Percentiles rank a stretch among this genome's conserved stretches.
These are phyloP conservation scores for Coprinellus micaceus DNA, from an alignment of 768 basidiomycete species.

Conservation along the genomic window DNA sequence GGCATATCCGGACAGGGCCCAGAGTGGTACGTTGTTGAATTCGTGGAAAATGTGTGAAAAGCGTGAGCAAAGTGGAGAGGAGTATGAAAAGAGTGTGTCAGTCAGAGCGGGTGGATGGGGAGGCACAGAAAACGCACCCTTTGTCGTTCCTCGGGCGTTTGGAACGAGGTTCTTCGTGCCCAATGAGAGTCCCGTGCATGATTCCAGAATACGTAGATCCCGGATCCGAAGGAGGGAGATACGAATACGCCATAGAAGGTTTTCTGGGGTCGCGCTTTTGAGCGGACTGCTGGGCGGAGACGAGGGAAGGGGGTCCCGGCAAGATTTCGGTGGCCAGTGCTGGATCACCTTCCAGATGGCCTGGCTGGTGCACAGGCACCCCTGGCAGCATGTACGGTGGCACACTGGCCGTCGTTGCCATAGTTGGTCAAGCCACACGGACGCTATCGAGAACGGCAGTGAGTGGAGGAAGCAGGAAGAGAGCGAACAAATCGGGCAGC, in stretches of 20 bases:
- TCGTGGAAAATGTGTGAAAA: background rate
- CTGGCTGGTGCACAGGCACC: slow-evolving; percentile 69
- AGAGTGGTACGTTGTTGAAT: slow-evolving; percentile 13
- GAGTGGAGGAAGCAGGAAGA: slow-evolving; percentile 28
- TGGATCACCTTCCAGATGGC: slow-evolving; percentile 79
- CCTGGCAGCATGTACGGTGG: slow-evolving; percentile 72
- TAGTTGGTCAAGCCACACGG: slow-evolving; percentile 33
- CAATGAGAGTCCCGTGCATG: slow-evolving; percentile 60
- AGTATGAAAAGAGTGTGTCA: slow-evolving; percentile 21
- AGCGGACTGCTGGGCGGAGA: slow-evolving; percentile 64
- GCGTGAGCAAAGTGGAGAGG: slow-evolving; percentile 7
- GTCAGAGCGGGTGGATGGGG: slow-evolving; percentile 12
- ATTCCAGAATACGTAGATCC: slow-evolving; percentile 84
- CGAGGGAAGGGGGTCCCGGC: slow-evolving; percentile 78
- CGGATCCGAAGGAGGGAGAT: slow-evolving; percentile 80
- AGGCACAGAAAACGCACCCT: slow-evolving; percentile 49
- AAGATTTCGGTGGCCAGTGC: slow-evolving; percentile 86
- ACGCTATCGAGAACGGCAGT: slow-evolving; percentile 23
- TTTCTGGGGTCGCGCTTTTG: slow-evolving; percentile 82
- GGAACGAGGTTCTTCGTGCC: slow-evolving; percentile 62
- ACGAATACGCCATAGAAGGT: slow-evolving; percentile 64
- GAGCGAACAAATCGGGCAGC: slow-evolving; percentile 36
- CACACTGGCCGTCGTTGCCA: slow-evolving; percentile 71
- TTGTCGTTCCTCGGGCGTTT: slow-evolving; percentile 74
- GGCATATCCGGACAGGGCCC: background rate